Base-by-base conservation (phyloP, 1,284 basidiomycete genomes). In the Sphagnurus paluster region DNA sequence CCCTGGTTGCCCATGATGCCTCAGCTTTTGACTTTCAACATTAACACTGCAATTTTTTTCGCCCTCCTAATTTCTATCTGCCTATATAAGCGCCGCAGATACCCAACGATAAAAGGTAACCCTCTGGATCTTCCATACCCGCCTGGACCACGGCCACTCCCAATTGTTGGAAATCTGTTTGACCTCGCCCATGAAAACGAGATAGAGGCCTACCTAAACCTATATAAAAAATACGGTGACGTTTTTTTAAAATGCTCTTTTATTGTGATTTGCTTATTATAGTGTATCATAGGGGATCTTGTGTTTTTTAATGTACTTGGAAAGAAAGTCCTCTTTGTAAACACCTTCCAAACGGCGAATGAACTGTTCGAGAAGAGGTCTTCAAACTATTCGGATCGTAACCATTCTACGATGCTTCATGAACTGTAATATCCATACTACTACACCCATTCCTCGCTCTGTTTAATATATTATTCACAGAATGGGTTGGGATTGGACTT, bases 401-500 rank as follows among this genome's bases (percentile, higher is more conserved):
- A 56, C 13, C 56, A 64, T 40, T 64, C 67, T 4, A 52, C 54
- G 8, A 69, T 70, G 68, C 60, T 63, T 38, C 56, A 65, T 38
- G 61, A 65, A 24, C 47, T 67, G 68, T 67, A 42, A 21, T 58
- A 52, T 36, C 39, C 21, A 28, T 40, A 40, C 4, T 7, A 17
- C 9, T 5, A 20, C 21, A 2, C 21, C 35, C 2, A 5, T 35
- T 37, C 23, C n/a, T 17, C 10, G 29, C 28, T 14, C 30, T 23
- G 30, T 28, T 23, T 39, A 30, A 30, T 32, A 32, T 17, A n/a
- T 5, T 2, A n/a, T 8, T 32, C 45, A 17, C 39, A 77, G 75
- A 26, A 74, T 76, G 68, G 77, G 75, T 2, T 78, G 74, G 72
- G 68, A 74, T 16, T 78, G 73, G 66, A 72, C 71, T 37, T 72